Evolutionary conservation across 129 eudicot genomes (phyloP).

Genomic region (Heracleum sosnowskyi): DNA sequence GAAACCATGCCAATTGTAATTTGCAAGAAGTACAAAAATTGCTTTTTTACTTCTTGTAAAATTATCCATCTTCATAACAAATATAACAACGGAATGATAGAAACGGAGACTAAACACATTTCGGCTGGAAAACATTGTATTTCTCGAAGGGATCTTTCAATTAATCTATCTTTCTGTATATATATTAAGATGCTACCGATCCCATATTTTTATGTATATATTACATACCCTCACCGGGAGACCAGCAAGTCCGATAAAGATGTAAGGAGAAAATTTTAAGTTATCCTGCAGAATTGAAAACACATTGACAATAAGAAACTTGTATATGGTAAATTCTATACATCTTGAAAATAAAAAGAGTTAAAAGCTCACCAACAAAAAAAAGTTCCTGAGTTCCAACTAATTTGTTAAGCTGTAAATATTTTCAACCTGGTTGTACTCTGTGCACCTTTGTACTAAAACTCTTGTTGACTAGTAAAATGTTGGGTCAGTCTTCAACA

Average conservation of each 20-base stretch:
- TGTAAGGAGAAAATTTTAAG: neutral
- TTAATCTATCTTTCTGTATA: neutral
- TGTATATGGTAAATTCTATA: neutral
- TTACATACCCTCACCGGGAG: neutral
- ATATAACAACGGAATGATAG: neutral
- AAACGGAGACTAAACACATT: neutral
- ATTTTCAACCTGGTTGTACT: neutral
- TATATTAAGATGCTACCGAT: neutral
- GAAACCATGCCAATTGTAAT: neutral
- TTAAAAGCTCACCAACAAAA: slow-evolving; percentile 21
- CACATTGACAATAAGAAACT: neutral
- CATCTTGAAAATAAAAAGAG: neutral
- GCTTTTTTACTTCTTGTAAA: neutral
- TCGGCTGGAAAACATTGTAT: neutral
- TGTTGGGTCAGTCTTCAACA: slow-evolving; percentile 19
- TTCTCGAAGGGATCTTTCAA: neutral
- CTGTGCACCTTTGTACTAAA: slow-evolving; percentile 3
- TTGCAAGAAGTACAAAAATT: neutral
- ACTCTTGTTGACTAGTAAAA: slow-evolving; percentile 15
- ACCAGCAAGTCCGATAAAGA: neutral
- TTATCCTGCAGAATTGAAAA: neutral
- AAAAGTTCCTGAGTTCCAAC: slow-evolving; percentile 9
- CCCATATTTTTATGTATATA: slow-evolving; percentile 1
- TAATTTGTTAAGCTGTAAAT: neutral
- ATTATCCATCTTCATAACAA: neutral